Base-by-base conservation (phyloP, 2,329 filamentous ascomycete genomes). In the Spiromastix sp. region DNA sequence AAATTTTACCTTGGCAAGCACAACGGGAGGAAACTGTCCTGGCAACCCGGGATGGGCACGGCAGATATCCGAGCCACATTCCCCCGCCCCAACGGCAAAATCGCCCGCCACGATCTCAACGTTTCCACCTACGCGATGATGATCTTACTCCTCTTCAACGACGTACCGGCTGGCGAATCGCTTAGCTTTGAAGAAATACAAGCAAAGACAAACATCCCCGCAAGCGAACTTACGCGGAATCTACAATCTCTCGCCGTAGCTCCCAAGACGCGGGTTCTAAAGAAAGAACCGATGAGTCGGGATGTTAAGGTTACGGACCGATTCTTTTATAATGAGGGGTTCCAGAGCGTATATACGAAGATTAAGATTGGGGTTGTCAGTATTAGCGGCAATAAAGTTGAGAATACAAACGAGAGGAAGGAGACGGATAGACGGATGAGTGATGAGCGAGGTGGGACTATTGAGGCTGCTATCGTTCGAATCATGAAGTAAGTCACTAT, bases 111-210 rank as follows among this genome's bases (percentile, higher is more conserved):
- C 52, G 91, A 98, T 49, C 67, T 98, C 37, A 94, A 86, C 42
- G 86, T 93, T 13, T 81, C 86, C 2, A 96, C 91, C 0, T 91
- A 91, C 55, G 85, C 79, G 48, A 94, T 96, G 84, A 66, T 95
- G 13, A 78, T 96, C 16, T 61, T 98, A 13, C 59, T 93, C 29
- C 73, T 95, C 0, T 98, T 96, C 70, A 96, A 96, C 50, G 77
- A 89, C 24, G 51, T 93, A 0, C 57, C 64, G 2, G 48, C 61
- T 1, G 66, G 63, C 19, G 56, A 68, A 35, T 64, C 57, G 13
- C 52, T 79, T 5, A 74, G 67, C 0, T 77, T 71, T 38, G 82
- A 91, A 37, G 84, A 94, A 43, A 91, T 96, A 18, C 81, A 91
- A 53, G 78, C 75, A 4, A 71, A 72, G 46, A 94, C 87, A 1